Evolutionary conservation across 768 basidiomycete species (phyloP), one percentile per base, ranked within the genome.

Genomic region (Auriscalpium vulgare): DNA sequence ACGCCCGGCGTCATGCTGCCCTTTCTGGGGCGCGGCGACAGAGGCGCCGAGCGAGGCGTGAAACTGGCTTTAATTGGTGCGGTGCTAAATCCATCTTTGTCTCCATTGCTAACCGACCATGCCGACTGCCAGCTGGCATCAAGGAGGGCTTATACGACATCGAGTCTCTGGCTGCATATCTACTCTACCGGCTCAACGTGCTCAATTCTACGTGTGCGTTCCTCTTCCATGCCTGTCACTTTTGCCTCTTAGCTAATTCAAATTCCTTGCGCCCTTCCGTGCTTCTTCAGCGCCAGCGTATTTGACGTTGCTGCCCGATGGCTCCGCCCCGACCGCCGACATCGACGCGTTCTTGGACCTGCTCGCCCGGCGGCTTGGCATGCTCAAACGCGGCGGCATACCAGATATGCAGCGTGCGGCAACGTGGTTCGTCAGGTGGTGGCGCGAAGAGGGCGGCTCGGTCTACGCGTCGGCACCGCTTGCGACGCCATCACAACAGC

Each of bases 1-100:
- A 85, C 91, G 9, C 97, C 97, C 2, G 97, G 97, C 2, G 90
- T 98, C 48, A 98, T 98, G 95, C 76, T 97, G 45, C 92, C 94
- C 10, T 98, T 88, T 72, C 78, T 98, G 35, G 97, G 97, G 1
- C 81, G 76, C 56, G 97, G 97, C 5, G 77, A 81, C 54, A 79
- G 79, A 60, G 95, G 93, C 16, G 87, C 91, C 51, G 97, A 99
- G 70, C 79, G 91, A 65, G 95, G 91, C 10, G 79, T 97, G 53
- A 97, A 95, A 70, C 81, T 97, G 19, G 95, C 92, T 49, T 73
- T 97, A 56, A 97, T 97, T 46, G 90, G 95, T 91, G 75, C 69
- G 87, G 75, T 70, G 3, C 40, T 13, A 43, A 9, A 43, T 2
- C 8, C 8, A 43, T 4, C 1, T 43, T 4, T 9, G 17, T 17